Percentiles rank a stretch among this genome's conserved stretches.
Evolutionary conservation across 2,329 filamentous ascomycete species (phyloP).

Genomic region (Arthrobotrys megalospora): DNA sequence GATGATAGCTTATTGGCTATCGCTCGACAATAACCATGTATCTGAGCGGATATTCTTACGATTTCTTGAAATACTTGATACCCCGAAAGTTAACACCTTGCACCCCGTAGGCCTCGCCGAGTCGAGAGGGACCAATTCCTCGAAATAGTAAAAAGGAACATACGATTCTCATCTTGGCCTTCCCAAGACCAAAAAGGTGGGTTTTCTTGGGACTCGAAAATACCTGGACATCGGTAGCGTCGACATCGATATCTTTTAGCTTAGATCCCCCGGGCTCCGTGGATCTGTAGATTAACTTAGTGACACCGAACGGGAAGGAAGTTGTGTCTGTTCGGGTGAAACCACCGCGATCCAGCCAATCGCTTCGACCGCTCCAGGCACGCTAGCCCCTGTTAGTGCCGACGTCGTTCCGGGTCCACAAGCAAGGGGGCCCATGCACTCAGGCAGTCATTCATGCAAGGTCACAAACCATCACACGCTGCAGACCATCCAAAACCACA

Average conservation of each 20-base stretch:
- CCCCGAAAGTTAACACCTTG: no score
- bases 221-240: background rate
- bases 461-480: slow-evolving; percentile 26
- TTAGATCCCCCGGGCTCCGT: background rate
- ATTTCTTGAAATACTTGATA: no score
- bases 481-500: slow-evolving; percentile 23
- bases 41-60: no score
- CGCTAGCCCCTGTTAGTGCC: slow-evolving; percentile 32
- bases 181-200: no score
- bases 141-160: no score
- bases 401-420: slow-evolving; percentile 33
- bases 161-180: no score
- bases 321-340: slow-evolving; percentile 26
- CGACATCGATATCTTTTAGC: background rate
- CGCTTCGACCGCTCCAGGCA: slow-evolving; percentile 38
- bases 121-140: no score
- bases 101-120: no score
- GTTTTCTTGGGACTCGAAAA: no score
- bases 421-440: slow-evolving; percentile 48
- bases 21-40: no score
- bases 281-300: slow-evolving; percentile 18
- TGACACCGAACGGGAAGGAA: slow-evolving; percentile 32
- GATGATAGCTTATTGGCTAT: no score
- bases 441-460: slow-evolving; percentile 52
- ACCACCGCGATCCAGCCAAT: slow-evolving; percentile 35